These are phyloP conservation scores for Obelidium mucronatum DNA, from an alignment of 192 early-diverging fungal genomes.

Conservation along the genomic window DNA sequence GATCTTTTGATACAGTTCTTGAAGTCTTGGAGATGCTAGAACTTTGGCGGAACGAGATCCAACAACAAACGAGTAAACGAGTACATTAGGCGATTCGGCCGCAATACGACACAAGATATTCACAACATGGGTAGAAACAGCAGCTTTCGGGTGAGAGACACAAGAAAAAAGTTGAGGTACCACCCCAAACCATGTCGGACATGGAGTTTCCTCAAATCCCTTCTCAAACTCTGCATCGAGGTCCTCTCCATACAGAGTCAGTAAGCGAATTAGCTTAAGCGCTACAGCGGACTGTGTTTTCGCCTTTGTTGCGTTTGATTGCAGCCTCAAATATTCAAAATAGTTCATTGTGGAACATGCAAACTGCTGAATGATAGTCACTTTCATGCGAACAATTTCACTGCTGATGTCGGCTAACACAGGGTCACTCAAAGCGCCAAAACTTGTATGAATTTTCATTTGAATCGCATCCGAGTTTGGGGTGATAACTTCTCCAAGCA, in stretches of 20 bases:
- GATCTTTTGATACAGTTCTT: conserved; percentile 13
- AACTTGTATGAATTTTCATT: no score
- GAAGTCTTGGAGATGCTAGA: not conserved
- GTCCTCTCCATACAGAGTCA: conserved; percentile 66
- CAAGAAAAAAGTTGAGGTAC: conserved; percentile 81
- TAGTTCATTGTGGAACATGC: not conserved
- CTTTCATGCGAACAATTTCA: no score
- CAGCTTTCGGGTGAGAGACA: conserved; percentile 66
- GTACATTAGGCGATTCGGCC: conserved; percentile 62
- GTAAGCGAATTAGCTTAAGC: conserved; percentile 53
- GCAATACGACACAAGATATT: conserved; percentile 70
- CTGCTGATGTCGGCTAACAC: no score
- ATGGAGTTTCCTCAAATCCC: conserved; percentile 30
- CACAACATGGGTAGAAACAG: conserved; percentile 59
- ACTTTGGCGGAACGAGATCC: conserved; percentile 4
- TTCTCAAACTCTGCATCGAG: conserved; percentile 51
- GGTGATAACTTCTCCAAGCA: no score
- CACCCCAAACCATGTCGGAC: conserved; percentile 67
- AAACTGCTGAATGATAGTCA: not conserved
- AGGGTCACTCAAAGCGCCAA: no score
- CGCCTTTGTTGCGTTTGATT: not conserved
- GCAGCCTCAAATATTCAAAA: not conserved
- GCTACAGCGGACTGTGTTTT: not conserved
- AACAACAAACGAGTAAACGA: conserved; percentile 73
- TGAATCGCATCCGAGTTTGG: no score